Conservation (phyloP, 2,329 filamentous ascomycete genomes). For the Gliomastix tumulicola region DNA sequence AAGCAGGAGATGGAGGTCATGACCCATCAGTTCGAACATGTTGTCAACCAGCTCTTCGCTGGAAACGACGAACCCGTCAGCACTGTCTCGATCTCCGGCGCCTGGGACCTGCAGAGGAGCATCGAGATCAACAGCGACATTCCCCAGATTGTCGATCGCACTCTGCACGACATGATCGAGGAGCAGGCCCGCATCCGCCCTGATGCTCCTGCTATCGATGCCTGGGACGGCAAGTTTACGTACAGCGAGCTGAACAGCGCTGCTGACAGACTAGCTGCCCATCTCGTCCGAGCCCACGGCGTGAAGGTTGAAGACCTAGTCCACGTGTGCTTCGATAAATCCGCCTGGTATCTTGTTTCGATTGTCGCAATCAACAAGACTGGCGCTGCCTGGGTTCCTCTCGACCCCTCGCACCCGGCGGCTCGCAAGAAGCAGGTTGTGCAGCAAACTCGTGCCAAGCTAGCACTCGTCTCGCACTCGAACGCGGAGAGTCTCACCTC, state of each 20-base stretch:
- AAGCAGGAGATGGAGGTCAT: conserved; percentile 1
- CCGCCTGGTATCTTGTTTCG: conserved; percentile 5
- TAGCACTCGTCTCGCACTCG: background rate
- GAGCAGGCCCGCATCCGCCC: background rate
- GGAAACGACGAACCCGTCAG: background rate
- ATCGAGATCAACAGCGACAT: background rate
- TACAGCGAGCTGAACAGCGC: conserved; percentile 1
- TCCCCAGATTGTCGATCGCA: background rate
- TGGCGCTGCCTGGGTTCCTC: conserved; percentile 6
- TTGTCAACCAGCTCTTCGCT: conserved; percentile 1
- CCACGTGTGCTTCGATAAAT: conserved; percentile 9
- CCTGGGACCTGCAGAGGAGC: conserved; percentile 2
- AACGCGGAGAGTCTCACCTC: background rate
- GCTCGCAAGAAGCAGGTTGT: conserved; percentile 2
- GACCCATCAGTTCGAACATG: conserved; percentile 3
- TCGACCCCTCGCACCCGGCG: conserved; percentile 6
- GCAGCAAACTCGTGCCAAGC: background rate
- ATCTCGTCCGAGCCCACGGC: background rate
- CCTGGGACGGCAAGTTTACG: conserved; percentile 2
- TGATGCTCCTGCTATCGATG: background rate
- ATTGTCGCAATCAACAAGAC: conserved; percentile 7
- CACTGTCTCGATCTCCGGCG: background rate
- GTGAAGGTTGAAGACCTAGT: conserved; percentile 1
- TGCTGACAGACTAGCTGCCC: background rate
- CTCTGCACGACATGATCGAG: conserved; percentile 1